A percentile compares a stretch with the other conserved stretches of the same genome.
Evolutionary conservation across 1,139 yeast species (phyloP).

Genomic region (Kodamaea arcana): DNA sequence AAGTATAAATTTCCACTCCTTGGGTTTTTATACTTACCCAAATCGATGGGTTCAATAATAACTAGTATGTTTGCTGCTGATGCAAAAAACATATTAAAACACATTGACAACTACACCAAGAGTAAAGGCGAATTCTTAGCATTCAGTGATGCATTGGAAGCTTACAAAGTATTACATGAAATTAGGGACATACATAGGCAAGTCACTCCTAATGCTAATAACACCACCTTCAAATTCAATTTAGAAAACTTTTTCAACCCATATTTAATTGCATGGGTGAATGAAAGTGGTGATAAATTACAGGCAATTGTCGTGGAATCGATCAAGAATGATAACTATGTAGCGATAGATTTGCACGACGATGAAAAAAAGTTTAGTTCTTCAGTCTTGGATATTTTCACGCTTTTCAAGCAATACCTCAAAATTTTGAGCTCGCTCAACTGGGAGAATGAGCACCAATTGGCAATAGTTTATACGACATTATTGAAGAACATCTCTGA

Average conservation of each 20-base stretch:
- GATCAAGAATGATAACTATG: slow-evolving; percentile 51
- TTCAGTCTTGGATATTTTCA: slow-evolving; percentile 66
- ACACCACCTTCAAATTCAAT: slow-evolving; percentile 43
- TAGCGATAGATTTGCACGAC: slow-evolving; percentile 45
- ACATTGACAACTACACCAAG: slow-evolving; percentile 44
- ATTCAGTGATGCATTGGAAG: slow-evolving; percentile 58
- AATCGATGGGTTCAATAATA: slow-evolving; percentile 52
- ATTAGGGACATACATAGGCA: slow-evolving; percentile 53
- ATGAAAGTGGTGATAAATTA: slow-evolving; percentile 48
- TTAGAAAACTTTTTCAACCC: slow-evolving; percentile 60
- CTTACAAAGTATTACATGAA: slow-evolving; percentile 54
- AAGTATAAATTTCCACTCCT: slow-evolving; percentile 59
- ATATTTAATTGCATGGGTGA: slow-evolving; percentile 54
- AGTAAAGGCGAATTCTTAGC: slow-evolving; percentile 39
- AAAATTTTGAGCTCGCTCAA: slow-evolving; percentile 48
- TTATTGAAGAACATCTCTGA: slow-evolving; percentile 61
- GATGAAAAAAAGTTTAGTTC: slow-evolving; percentile 39
- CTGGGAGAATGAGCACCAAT: slow-evolving; percentile 63
- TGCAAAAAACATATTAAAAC: slow-evolving; percentile 55
- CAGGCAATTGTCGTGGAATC: slow-evolving; percentile 51
- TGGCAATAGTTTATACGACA: slow-evolving; percentile 55
- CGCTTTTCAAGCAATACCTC: slow-evolving; percentile 57
- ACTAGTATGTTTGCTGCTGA: slow-evolving; percentile 64
- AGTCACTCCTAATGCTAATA: slow-evolving; percentile 28
- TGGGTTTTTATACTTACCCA: slow-evolving; percentile 54